Percentiles rank a stretch among this genome's conserved stretches.
Conservation (phyloP, 2,329 filamentous ascomycete species). For the Paracamarosporium sp. region DNA sequence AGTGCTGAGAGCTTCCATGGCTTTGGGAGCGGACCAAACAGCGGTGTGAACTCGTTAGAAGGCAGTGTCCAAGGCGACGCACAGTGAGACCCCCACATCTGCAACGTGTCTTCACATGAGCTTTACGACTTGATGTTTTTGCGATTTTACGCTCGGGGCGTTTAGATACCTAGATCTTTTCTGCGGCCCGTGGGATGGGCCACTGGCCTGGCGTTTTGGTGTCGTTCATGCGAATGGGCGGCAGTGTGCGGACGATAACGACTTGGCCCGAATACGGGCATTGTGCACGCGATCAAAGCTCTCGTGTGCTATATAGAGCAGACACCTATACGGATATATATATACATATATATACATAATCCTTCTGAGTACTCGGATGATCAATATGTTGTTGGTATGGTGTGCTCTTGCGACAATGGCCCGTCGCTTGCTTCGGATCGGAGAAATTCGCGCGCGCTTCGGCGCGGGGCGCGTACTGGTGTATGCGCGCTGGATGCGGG, state of each 20-base stretch:
- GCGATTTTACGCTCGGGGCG: background rate
- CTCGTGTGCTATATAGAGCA: background rate
- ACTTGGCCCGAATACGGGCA: background rate
- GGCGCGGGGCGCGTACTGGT: background rate
- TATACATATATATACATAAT: background rate
- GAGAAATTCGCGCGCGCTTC: background rate
- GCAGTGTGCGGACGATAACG: background rate
- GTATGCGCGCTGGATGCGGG: background rate
- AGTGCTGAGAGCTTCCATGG: conserved; percentile 41
- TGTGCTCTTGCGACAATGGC: background rate
- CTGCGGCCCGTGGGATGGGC: background rate
- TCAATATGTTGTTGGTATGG: background rate
- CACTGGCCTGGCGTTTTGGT: background rate
- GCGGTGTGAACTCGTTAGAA: background rate
- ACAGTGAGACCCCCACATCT: background rate
- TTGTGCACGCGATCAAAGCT: background rate
- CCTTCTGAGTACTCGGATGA: no score
- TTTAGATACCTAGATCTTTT: conserved; percentile 1
- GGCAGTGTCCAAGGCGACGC: background rate
- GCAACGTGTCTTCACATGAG: background rate
- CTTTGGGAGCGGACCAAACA: conserved; percentile 15
- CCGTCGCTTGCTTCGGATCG: background rate
- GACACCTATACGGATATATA: background rate
- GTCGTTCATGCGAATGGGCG: background rate
- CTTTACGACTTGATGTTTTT: background rate